Evolutionary conservation across 805 yeast species (phyloP).

Genomic region (Maudiozyma saulgeensis): DNA sequence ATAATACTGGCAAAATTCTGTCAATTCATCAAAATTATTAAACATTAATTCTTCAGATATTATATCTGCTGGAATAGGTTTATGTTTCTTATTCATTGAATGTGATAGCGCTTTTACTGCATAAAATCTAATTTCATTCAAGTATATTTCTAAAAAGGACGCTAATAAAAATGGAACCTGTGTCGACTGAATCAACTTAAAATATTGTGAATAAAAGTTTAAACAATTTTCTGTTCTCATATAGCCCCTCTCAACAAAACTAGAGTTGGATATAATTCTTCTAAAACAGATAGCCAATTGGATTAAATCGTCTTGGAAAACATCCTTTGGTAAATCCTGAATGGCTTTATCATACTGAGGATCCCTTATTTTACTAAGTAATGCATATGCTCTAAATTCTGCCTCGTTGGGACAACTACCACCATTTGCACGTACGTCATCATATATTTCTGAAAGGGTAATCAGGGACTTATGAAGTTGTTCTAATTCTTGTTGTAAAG

Average conservation of each 20-base stretch:
- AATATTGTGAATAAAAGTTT: constrained; percentile 55
- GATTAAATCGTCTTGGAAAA: constrained; percentile 46
- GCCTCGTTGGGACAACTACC: constrained; percentile 74
- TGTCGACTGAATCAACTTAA: constrained; percentile 42
- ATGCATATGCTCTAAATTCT: constrained; percentile 82
- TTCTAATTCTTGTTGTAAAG: constrained; percentile 91
- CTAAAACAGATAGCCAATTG: constrained; percentile 68
- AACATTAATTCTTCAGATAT: constrained; percentile 53
- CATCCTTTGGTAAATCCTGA: constrained; percentile 52
- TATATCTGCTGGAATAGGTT: constrained; percentile 45
- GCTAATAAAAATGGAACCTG: constrained; percentile 57
- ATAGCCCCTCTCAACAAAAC: constrained; percentile 44
- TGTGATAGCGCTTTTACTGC: constrained; percentile 59
- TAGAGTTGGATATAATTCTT: constrained; percentile 54
- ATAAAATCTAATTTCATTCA: constrained; percentile 67
- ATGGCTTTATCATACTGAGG: constrained; percentile 73
- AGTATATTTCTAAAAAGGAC: constrained; percentile 69
- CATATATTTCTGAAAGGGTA: constrained; percentile 78
- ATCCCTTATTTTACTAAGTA: constrained; percentile 71
- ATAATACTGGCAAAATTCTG: constrained; percentile 53
- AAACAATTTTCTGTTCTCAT: constrained; percentile 47
- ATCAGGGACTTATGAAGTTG: constrained; percentile 88
- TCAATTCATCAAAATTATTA: constrained; percentile 46
- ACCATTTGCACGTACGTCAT: constrained; percentile 64
- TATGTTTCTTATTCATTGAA: constrained; percentile 61